Evolutionary conservation across 192 early-diverging fungal genomes (phyloP).

Genomic region (Coemansia sp.): DNA sequence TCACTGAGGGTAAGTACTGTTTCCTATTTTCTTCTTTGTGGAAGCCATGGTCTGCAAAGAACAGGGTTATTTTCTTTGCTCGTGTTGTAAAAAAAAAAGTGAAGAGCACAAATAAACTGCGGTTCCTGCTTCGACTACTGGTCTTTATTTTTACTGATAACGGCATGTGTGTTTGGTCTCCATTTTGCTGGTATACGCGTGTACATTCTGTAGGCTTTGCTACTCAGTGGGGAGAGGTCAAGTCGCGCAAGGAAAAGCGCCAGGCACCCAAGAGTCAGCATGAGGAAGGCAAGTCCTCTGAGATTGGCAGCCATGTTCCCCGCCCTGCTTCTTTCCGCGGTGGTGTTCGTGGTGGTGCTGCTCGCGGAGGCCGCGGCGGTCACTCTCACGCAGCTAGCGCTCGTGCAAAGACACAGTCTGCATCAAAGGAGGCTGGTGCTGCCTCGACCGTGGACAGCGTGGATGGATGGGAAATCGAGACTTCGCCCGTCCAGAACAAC

Average conservation of each 20-base stretch:
- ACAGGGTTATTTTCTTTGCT: neutral
- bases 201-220: conserved; percentile 63
- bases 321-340: conserved; percentile 59
- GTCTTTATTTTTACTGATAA: conserved; percentile 7
- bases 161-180: neutral
- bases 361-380: conserved; percentile 66
- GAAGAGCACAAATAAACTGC: too few species aligned
- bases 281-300: conserved; percentile 50
- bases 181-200: conserved; percentile 6
- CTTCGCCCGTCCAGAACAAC: conserved; percentile 15
- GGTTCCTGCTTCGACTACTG: neutral
- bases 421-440: conserved; percentile 26
- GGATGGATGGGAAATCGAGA: conserved; percentile 43
- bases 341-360: conserved; percentile 68
- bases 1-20: conserved; percentile 71
- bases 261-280: conserved; percentile 55
- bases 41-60: neutral
- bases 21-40: neutral
- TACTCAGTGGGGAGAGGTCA: conserved; percentile 85
- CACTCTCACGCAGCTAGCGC: conserved; percentile 42
- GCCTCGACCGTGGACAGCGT: conserved; percentile 9
- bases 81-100: too few species aligned
- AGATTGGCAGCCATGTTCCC: conserved; percentile 56
- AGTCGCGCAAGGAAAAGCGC: conserved; percentile 63
- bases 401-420: conserved; percentile 38